Evolutionary conservation across 352 stramenopile species (phyloP), one percentile per base, ranked within the genome.

Genomic region (Globisporangium splendens): DNA sequence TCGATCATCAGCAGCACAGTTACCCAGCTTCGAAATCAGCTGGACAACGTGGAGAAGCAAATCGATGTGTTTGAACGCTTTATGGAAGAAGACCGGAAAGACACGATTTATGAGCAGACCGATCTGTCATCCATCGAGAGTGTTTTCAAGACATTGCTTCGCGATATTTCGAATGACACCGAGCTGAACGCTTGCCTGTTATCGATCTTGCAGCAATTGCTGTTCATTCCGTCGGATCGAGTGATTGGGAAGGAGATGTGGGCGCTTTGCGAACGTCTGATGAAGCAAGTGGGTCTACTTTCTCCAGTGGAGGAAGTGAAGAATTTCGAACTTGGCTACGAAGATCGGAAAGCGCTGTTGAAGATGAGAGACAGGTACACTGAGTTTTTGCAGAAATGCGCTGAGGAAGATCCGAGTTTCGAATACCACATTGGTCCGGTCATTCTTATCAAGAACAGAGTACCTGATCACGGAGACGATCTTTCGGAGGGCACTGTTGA

Each of bases 11-110:
- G 77, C 48, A 91, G 70, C 51, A 89, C 71, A 8, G 80, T 87
- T 39, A 86, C 79, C 12, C 79, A 92, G 57, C 66, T 94, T 50
- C 80, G 84, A 5, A 90, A 83, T 49, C 84, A 94, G 46, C 59
- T 94, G 18, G 84, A 94, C 68, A 94, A 91, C 57, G 88, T 94
- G 74, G 84, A 94, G 56, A 92, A 91, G 56, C 84, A 94, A 54
- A 94, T 94, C 47, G 84, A 94, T 62, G 84, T 94, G 46, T 94
- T 94, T 52, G 84, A 94, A 58, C 76, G 83, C 15, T 94, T 94
- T 48, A 92, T 92, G 84, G 84, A 92, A 56, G 84, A 94, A 43
- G 84, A 94, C 56, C 84, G 84, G 14, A 92, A 92, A 70, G 78
- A 92, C 61, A 92, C 84, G 13, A 89, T 94, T 54, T 94, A 89